Evolutionary conservation across 768 basidiomycete genomes (phyloP).

Genomic region (Mrakia hoshinonis): DNA sequence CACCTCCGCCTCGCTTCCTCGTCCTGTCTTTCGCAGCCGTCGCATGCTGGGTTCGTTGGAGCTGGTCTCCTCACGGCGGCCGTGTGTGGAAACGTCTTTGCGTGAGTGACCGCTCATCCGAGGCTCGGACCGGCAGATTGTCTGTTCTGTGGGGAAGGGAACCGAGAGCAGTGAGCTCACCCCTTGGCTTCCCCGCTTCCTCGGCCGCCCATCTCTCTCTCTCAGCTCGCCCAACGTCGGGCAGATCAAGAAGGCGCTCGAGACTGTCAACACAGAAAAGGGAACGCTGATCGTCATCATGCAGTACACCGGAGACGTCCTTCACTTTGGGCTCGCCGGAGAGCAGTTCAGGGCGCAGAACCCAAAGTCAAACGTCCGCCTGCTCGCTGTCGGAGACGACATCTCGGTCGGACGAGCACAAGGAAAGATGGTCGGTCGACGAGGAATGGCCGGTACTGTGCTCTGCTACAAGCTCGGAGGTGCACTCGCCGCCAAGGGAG

Average conservation of each 20-base stretch:
- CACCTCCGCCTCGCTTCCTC: neutral
- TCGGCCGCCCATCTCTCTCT: neutral
- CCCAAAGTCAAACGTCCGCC: slow-evolving; percentile 32
- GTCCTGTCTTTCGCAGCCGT: neutral
- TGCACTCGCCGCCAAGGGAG: slow-evolving; percentile 40
- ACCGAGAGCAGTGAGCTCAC: neutral
- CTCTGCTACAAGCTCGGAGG: slow-evolving; percentile 44
- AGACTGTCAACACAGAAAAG: slow-evolving; percentile 25
- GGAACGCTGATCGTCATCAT: slow-evolving; percentile 37
- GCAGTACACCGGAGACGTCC: slow-evolving; percentile 41
- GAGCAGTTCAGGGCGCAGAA: slow-evolving; percentile 35
- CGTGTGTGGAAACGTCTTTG: slow-evolving; percentile 27
- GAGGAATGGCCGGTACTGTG: slow-evolving; percentile 41
- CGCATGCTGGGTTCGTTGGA: slow-evolving; percentile 16
- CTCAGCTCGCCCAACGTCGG: slow-evolving; percentile 25
- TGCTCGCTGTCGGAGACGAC: slow-evolving; percentile 43
- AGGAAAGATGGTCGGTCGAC: slow-evolving; percentile 43
- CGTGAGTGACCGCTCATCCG: no score
- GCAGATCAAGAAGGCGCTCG: slow-evolving; percentile 28
- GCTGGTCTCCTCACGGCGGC: slow-evolving; percentile 22
- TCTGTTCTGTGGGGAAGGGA: neutral
- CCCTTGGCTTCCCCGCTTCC: neutral
- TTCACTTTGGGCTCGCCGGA: slow-evolving; percentile 43
- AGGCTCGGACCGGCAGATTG: neutral
- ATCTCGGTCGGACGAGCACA: slow-evolving; percentile 42